A percentile compares a stretch with the other conserved stretches of the same genome.
Conservation (phyloP, 371 early-diverging fungal genomes). For the Mortierella sp. region DNA sequence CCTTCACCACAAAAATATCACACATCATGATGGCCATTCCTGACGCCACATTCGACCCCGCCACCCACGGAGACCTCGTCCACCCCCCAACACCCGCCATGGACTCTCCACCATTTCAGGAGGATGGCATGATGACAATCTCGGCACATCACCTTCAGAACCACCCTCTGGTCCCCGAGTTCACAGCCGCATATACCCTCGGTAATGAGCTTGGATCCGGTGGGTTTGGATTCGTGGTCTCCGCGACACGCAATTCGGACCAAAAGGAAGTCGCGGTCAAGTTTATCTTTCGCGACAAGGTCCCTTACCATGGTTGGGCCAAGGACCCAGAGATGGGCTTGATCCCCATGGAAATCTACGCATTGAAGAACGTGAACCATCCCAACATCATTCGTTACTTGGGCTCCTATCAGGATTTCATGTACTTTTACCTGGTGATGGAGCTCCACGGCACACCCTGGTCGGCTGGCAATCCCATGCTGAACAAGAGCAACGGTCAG, state of each 20-base stretch:
- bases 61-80: constrained; percentile 30
- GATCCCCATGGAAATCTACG: constrained; percentile 82
- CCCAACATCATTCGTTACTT: constrained; percentile 73
- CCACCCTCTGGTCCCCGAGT: constrained; percentile 58
- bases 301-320: constrained; percentile 72
- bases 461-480: constrained; percentile 54
- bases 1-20: not conserved
- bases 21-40: constrained; percentile 22
- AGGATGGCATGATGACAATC: constrained; percentile 30
- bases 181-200: constrained; percentile 62
- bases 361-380: constrained; percentile 76
- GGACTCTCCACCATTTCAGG: not conserved
- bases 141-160: constrained; percentile 59
- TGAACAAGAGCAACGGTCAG: constrained; percentile 24
- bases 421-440: constrained; percentile 79
- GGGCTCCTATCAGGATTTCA: constrained; percentile 73
- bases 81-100: constrained; percentile 29
- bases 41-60: constrained; percentile 26
- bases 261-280: constrained; percentile 82
- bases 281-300: constrained; percentile 74
- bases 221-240: constrained; percentile 82
- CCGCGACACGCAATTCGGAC: constrained; percentile 62
- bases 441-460: constrained; percentile 84
- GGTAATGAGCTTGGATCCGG: constrained; percentile 81
- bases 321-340: constrained; percentile 66